Evolutionary conservation across 352 stramenopile species (phyloP), one percentile per base, ranked within the genome.

Genomic region (Pythium utonaiense): DNA sequence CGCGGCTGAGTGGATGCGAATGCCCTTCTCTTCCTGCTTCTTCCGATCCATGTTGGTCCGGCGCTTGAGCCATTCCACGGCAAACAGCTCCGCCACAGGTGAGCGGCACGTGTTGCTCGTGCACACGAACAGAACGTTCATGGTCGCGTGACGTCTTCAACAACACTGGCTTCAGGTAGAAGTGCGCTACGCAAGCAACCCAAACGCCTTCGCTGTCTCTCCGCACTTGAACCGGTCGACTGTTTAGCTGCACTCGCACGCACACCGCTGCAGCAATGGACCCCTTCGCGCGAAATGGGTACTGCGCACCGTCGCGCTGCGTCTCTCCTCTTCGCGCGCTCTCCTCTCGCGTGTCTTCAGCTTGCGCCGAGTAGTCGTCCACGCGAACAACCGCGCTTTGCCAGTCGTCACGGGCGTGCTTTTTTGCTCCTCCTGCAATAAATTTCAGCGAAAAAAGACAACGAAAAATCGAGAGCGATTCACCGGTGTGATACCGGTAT

Each of bases 51-150:
- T 80, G 51, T 78, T 76, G 19, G 89, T 69, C 28, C 79, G 75
- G 24, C 78, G 80, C 36, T 78, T 77, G 49, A 94, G 81, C 78
- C 84, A 94, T 53, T 94, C 78, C 52, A 91, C 75, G 6, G 84
- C 79, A 41, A 92, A 89, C 27, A 79, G 61, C 71, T 94, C 82
- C 0, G 82, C 78, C 47, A 90, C 81, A 6, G 84, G 80, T 44
- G 84, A 94, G 34, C 84, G 80, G 60, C 82, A 92, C 53, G 82
- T 92, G 69, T 94, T 94, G 70, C 84, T 91, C 31, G 84, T 90
- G 71, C 84, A 94, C 47, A 92, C 82, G 44, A 94, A 94, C 52
- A 94, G 65, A 28, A 94, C 72, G 67, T 90, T 85, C 81, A 90
- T 90, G 6, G 17, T 19, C 28, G 6, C 28, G 5, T 67, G 24